phyloP scores from a whole-genome alignment of 164 flowering plant genomes.

The Houttuynia cordata region DNA sequence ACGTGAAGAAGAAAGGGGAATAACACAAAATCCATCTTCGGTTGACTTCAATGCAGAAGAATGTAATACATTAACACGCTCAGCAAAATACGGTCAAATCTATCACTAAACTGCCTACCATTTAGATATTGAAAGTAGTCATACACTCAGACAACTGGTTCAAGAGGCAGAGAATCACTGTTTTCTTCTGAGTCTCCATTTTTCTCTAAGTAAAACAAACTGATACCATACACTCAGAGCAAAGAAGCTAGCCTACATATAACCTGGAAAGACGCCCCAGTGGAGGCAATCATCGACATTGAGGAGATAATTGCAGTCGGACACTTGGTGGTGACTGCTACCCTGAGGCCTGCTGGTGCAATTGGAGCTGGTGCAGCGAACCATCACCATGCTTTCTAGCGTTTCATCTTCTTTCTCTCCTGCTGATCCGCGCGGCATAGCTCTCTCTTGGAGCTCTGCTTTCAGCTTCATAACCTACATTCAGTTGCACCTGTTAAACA shows the following conservation, averaged over 20 bases:
- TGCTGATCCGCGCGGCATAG: slow-evolving; percentile 14
- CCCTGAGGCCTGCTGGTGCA: neutral
- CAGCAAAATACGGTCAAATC: too few species aligned
- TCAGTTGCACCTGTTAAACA: neutral
- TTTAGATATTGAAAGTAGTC: too few species aligned
- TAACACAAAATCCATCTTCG: too few species aligned
- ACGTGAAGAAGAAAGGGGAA: too few species aligned
- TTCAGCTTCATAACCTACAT: slow-evolving; percentile 9
- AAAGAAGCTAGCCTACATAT: neutral
- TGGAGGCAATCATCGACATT: neutral
- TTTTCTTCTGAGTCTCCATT: too few species aligned
- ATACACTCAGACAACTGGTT: too few species aligned
- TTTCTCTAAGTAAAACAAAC: too few species aligned
- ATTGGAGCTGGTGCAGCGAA: neutral
- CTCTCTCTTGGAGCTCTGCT: slow-evolving; percentile 23
- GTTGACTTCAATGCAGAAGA: too few species aligned
- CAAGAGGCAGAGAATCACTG: too few species aligned
- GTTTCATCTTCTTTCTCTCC: neutral
- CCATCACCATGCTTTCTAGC: neutral
- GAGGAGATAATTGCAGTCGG: neutral
- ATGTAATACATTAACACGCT: too few species aligned
- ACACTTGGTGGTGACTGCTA: neutral
- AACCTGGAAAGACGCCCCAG: neutral
- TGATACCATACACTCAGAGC: neutral
- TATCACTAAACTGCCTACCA: too few species aligned